Evolutionary conservation across 2,329 filamentous ascomycete genomes (phyloP), one percentile per base, ranked within the genome.

Genomic region (Whalleya microplaca): DNA sequence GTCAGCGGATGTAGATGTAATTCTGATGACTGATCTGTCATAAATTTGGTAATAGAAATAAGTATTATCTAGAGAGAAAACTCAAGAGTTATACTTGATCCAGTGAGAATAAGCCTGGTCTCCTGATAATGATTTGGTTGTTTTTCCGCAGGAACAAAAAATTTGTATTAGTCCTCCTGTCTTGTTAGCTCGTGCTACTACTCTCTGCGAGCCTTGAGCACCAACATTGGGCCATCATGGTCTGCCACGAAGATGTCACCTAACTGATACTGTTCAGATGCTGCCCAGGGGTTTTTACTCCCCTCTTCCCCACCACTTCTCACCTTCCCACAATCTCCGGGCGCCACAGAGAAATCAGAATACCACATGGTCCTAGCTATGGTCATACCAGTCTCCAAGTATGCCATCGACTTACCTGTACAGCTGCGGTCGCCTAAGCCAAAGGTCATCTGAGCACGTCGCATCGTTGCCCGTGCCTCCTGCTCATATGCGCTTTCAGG

Each of bases 171-270:
- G n/a, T n/a, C n/a, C n/a, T n/a, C n/a, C n/a, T n/a, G n/a, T n/a
- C n/a, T n/a, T n/a, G n/a, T n/a, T n/a, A n/a, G n/a, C n/a, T n/a
- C n/a, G n/a, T n/a, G n/a, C n/a, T n/a, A n/a, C n/a, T 45, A 40
- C 21, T 51, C 10, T 41, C 27, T 47, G 5, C 42, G 47, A 7
- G 53, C 42, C 10, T 43, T n/a, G 18, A 55, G 47, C 18, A 46
- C 21, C 43, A 55, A 18, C n/a, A 51, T 55, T 2, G 53, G 53
- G 14, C 53, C 53, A 19, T 55, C 47, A 42, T 55, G 47, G n/a
- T 21, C 40, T 14, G 23, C 46, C 7, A 41, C n/a, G 1, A 55
- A 10, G 2, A 42, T 21, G 19, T 55, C 53, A 6, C 43, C 41
- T 27, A 51, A 20, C 37, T 55, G 53, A 40, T 32, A 47, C 47